A percentile compares a stretch with the other conserved stretches of the same genome.
phyloP scores from a whole-genome alignment of 352 stramenopile species.

The Pythium scleroteichum region DNA sequence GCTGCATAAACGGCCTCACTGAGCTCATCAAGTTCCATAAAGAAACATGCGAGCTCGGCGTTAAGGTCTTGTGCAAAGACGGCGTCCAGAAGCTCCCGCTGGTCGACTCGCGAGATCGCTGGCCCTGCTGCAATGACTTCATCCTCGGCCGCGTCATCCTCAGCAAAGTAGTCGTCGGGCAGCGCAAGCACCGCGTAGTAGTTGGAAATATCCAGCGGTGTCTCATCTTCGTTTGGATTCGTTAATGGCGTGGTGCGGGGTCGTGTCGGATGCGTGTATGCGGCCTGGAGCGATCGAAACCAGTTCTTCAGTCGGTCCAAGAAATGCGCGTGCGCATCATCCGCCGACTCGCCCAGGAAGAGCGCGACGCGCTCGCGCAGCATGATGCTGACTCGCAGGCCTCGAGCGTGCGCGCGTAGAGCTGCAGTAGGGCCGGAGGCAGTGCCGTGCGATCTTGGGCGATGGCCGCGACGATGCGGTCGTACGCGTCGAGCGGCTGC shows the following conservation, averaged over 20 bases:
- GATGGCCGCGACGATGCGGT: slow-evolving; percentile 7
- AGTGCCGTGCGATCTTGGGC: slow-evolving; percentile 2
- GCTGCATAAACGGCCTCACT: slow-evolving; percentile 24
- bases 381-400: slow-evolving; percentile 13
- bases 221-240: not conserved
- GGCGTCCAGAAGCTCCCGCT: too few relatives aligned
- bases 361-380: slow-evolving; percentile 8
- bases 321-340: slow-evolving; percentile 11
- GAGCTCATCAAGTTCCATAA: slow-evolving; percentile 33
- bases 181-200: slow-evolving; percentile 17
- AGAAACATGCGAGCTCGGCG: slow-evolving; percentile 27
- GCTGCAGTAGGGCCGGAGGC: slow-evolving; percentile 6
- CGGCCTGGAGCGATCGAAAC: slow-evolving; percentile 2
- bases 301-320: slow-evolving; percentile 1
- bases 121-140: too few relatives aligned
- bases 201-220: slow-evolving; percentile 13
- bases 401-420: not conserved
- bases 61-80: too few relatives aligned
- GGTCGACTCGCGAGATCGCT: too few relatives aligned
- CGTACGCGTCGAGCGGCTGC: slow-evolving; percentile 7
- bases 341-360: not conserved
- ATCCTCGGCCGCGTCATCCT: not conserved
- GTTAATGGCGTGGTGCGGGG: not conserved
- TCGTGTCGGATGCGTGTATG: not conserved
- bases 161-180: slow-evolving; percentile 19